A percentile compares a stretch with the other conserved stretches of the same genome.
phyloP scores from a whole-genome alignment of 257 asterid species.

The Solanum medicagineum region DNA sequence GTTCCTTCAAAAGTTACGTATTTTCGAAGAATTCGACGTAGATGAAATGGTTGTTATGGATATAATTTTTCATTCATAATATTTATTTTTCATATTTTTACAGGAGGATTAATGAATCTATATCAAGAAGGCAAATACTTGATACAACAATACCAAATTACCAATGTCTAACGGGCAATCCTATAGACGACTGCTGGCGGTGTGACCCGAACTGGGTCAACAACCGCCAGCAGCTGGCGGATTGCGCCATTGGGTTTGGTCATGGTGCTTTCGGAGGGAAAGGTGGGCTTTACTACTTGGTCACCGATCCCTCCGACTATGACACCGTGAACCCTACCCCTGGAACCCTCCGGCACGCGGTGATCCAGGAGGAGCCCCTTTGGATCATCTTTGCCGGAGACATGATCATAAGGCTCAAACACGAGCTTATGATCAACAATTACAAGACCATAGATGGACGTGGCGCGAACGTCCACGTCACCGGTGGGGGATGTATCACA shows the following conservation, averaged over 20 bases:
- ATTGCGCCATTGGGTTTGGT: slow-evolving; percentile 18
- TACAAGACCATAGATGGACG: slow-evolving; percentile 15
- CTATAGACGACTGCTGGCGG: slow-evolving; percentile 24
- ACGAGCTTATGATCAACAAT: slow-evolving; percentile 7
- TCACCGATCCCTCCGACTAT: slow-evolving; percentile 7
- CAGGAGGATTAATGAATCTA: slow-evolving; percentile 11
- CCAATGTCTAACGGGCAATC: slow-evolving; percentile 17
- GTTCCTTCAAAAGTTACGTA: neutral
- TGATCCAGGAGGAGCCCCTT: slow-evolving; percentile 13
- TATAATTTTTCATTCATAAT: neutral
- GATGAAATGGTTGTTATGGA: neutral
- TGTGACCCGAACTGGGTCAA: slow-evolving; percentile 9
- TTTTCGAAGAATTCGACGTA: neutral
- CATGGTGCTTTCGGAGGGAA: slow-evolving; percentile 14
- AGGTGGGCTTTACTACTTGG: slow-evolving; percentile 11
- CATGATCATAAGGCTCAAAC: slow-evolving; percentile 11
- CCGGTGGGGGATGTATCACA: slow-evolving; percentile 14
- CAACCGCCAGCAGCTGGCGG: slow-evolving; percentile 18
- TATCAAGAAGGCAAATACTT: neutral
- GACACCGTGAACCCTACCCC: slow-evolving; percentile 16
- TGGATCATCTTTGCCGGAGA: slow-evolving; percentile 11
- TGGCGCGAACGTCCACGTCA: slow-evolving; percentile 6
- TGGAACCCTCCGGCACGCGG: slow-evolving; percentile 23
- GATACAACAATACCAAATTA: neutral
- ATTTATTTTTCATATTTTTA: neutral